Conservation (phyloP, 257 asterid genomes). For the Penstemon davidsonii region DNA sequence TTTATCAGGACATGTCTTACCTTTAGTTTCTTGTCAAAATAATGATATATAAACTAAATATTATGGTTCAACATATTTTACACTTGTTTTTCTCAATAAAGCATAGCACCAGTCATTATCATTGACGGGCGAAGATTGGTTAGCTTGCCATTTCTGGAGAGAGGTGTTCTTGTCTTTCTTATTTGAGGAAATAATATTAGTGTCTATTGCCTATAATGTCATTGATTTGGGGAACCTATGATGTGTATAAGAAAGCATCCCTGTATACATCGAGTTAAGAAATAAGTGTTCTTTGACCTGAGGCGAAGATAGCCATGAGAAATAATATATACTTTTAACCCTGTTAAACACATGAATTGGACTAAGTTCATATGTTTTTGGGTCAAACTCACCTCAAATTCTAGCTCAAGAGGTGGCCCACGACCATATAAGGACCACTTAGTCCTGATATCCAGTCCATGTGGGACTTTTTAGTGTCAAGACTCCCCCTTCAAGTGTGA, state of each 20-base stretch:
- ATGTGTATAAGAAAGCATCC: neutral
- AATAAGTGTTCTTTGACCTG: neutral
- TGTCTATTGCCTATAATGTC: neutral
- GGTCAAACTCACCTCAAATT: too few species aligned
- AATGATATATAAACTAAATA: constrained; percentile 6
- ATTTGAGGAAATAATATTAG: neutral
- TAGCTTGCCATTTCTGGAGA: neutral
- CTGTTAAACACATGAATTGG: too few species aligned
- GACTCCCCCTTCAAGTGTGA: too few species aligned
- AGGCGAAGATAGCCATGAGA: too few species aligned
- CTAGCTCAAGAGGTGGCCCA: too few species aligned
- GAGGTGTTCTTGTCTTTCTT: neutral
- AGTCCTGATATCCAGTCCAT: too few species aligned
- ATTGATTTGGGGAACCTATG: neutral
- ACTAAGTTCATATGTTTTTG: too few species aligned
- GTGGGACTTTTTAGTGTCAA: too few species aligned
- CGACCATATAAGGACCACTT: too few species aligned
- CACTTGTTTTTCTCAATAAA: constrained; percentile 1
- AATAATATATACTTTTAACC: too few species aligned
- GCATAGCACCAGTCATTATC: neutral
- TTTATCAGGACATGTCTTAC: neutral
- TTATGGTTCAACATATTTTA: neutral
- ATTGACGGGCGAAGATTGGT: neutral
- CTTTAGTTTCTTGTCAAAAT: constrained; percentile 12
- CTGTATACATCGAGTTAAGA: neutral